Base-by-base conservation (phyloP, 202 grass and related monocot genomes). In the Eragrostis tef region DNA sequence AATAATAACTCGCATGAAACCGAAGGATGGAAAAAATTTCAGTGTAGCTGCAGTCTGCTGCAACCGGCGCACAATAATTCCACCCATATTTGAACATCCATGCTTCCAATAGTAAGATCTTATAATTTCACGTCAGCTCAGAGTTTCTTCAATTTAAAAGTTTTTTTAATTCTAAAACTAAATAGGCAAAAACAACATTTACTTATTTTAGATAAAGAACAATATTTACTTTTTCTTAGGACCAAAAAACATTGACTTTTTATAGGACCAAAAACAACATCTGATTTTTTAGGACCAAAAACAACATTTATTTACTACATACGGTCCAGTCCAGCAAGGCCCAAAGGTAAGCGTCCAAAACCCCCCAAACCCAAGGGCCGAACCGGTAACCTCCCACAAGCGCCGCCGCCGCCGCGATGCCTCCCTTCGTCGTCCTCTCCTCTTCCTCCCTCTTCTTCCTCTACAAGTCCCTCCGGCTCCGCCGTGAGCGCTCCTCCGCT, bases 401-500 rank as follows among this genome's bases (percentile, higher is more conserved):
- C 47, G 1, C 83, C 51, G 21, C 87, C 73, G 78, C 66, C 34
- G 34, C 34, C 52, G 70, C 71, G 50, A 86, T 86, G 84, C 63
- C 54, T 2, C 56, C 73, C 50, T 56, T 67, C 67, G 31, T 91
- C 72, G 12, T 95, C 68, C 77, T 96, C 83, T 92, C 93, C n/a
- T 80, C 87, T 20, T 83, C 90, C 60, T 89, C 88, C 57, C 21
- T 90, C 46, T 93, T 87, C 84, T 87, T 93, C 70, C 52, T 97
- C 62, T 90, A 83, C 74, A 93, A 97, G 29, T 91, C 88, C 44
- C 56, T 85, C 47, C 86, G 81, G 70, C 88, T 89, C 77, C 87
- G 85, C 60, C 60, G 60, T 22, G 26, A 25, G 26, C 24, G 9
- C 6, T 48, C 58, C 24, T 27, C 58, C 5, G 58, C 58, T 29